phyloP scores from a whole-genome alignment of 305 asterid genomes.

The Rubia tinctorum region DNA sequence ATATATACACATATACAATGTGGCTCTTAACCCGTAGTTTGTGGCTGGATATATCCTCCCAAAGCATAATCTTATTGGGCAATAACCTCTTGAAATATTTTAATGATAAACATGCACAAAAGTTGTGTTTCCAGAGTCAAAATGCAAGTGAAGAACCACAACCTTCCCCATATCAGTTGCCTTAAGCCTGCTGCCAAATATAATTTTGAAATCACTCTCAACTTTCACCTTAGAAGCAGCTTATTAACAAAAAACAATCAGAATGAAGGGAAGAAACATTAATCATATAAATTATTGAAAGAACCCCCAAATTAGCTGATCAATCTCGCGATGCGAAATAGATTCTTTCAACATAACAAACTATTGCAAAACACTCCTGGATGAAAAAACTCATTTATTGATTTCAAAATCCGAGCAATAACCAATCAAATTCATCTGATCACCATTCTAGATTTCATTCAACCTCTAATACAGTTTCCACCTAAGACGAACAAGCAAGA shows the following conservation, averaged over 20 bases:
- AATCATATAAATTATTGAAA: not conserved
- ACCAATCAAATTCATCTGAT: too few relatives aligned
- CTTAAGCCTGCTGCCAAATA: not conserved
- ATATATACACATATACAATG: too few relatives aligned
- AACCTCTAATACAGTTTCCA: not conserved
- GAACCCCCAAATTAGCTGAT: not conserved
- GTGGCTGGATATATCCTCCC: conserved; percentile 22
- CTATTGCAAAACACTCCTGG: not conserved
- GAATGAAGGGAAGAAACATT: not conserved
- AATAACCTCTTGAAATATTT: conserved; percentile 50
- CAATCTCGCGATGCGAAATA: not conserved
- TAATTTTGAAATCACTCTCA: not conserved
- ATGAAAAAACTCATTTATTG: not conserved
- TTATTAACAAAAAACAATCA: not conserved
- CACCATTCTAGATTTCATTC: conserved; percentile 10
- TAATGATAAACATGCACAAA: conserved; percentile 58
- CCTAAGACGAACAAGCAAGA: not conserved
- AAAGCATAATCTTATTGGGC: conserved; percentile 67
- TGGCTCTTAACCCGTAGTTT: too few relatives aligned
- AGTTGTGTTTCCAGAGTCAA: not conserved
- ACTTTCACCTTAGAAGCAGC: not conserved
- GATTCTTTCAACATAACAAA: not conserved
- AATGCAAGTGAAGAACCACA: not conserved
- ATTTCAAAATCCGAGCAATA: too few relatives aligned
- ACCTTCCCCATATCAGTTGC: not conserved